Percentiles rank a stretch among this genome's conserved stretches.
phyloP scores from a whole-genome alignment of 345 rosid species.

The Murraya paniculata region DNA sequence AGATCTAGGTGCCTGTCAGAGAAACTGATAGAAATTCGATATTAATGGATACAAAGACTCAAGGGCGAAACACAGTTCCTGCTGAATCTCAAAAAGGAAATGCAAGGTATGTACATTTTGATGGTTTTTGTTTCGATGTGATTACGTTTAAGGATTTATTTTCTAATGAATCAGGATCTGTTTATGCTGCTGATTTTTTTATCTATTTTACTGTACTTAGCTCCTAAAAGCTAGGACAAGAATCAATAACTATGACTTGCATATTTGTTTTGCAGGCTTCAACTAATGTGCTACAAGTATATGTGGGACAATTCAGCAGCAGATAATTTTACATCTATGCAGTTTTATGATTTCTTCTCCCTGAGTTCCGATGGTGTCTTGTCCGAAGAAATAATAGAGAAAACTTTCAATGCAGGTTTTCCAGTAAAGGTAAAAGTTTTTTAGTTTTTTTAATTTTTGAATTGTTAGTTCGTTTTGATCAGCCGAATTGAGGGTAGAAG shows the following conservation, averaged over 20 bases:
- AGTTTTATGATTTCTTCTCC: constrained; percentile 59
- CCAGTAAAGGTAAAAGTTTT: constrained; percentile 63
- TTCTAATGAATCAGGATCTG: not conserved
- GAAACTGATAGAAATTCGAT: constrained; percentile 39
- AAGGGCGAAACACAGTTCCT: constrained; percentile 51
- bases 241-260: not conserved
- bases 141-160: not conserved
- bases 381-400: constrained; percentile 58
- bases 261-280: constrained; percentile 48
- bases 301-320: constrained; percentile 69
- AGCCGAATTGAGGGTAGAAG: not conserved
- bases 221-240: not conserved
- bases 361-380: constrained; percentile 43
- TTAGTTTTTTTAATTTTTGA: not conserved
- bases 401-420: constrained; percentile 45
- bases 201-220: not conserved
- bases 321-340: constrained; percentile 39
- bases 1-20: constrained; percentile 48
- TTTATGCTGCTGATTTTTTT: not conserved
- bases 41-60: constrained; percentile 69
- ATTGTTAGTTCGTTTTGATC: not conserved
- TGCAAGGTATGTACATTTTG: constrained; percentile 46
- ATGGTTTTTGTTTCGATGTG: not conserved
- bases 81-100: constrained; percentile 74
- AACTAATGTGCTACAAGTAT: constrained; percentile 80